Conservation (phyloP, 192 early-diverging fungal species). For the Backusella macrospora region DNA sequence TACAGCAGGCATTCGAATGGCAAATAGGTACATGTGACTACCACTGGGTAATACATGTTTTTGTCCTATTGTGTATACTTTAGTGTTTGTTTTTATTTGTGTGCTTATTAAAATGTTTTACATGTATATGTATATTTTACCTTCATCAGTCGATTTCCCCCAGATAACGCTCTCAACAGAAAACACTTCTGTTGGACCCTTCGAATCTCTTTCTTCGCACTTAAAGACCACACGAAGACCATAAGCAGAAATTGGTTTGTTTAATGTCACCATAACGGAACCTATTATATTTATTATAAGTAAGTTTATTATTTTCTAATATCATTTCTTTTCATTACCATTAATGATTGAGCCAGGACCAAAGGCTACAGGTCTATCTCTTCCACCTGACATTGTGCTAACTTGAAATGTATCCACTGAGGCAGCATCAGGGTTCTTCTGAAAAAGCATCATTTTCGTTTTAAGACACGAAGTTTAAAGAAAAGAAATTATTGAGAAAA, state of each 20-base stretch:
- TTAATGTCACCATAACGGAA: conserved; percentile 28
- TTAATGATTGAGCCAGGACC: conserved; percentile 35
- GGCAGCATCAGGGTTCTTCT: not conserved
- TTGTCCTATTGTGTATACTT: not conserved
- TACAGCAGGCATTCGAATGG: conserved; percentile 35
- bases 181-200: conserved; percentile 21
- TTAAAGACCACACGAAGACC: conserved; percentile 28
- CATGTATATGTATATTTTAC: not conserved
- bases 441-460: conserved; percentile 22
- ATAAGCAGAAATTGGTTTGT: conserved; percentile 24
- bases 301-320: not conserved
- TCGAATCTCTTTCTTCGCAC: conserved; percentile 24
- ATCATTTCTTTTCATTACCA: conserved; percentile 10
- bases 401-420: conserved; percentile 13
- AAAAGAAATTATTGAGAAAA: not conserved
- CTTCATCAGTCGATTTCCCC: not conserved
- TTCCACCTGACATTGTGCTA: conserved; percentile 15
- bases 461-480: conserved; percentile 8
- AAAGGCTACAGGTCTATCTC: conserved; percentile 28
- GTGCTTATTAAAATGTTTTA: not conserved
- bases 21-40: conserved; percentile 39
- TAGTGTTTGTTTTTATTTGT: not conserved
- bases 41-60: conserved; percentile 19
- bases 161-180: conserved; percentile 25
- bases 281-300: conserved; percentile 18